phyloP scores from a whole-genome alignment of 139 green algal genomes.

The Yamagishiella unicocca region DNA sequence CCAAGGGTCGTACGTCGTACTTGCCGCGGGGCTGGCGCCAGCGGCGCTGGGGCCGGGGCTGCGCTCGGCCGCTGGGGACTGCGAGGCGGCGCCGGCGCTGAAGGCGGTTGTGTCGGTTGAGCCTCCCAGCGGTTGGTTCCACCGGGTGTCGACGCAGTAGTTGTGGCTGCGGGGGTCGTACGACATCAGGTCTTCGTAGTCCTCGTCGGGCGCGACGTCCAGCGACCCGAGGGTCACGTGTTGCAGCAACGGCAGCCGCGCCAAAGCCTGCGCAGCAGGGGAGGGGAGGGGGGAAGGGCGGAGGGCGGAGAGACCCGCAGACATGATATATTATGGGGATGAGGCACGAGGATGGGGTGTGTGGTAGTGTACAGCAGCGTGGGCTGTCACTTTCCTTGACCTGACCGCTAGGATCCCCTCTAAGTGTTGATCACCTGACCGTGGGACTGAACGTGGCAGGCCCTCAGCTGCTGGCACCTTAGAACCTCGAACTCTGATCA shows the following conservation, averaged over 20 bases:
- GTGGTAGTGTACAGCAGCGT: too few species aligned
- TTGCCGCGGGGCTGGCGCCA: neutral
- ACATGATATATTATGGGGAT: too few species aligned
- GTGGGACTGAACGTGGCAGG: too few species aligned
- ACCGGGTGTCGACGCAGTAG: neutral
- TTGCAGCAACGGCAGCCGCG: slow-evolving; percentile 31
- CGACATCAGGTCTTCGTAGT: slow-evolving; percentile 20
- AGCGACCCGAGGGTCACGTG: slow-evolving; percentile 24
- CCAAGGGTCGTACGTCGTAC: neutral
- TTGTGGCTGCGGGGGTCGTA: neutral
- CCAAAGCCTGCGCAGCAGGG: neutral
- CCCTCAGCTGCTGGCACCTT: too few species aligned
- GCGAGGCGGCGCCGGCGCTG: neutral
- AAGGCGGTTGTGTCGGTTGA: too few species aligned
- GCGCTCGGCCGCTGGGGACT: neutral
- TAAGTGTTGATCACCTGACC: too few species aligned
- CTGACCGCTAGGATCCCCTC: too few species aligned
- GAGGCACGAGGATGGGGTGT: too few species aligned
- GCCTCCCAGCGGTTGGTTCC: neutral
- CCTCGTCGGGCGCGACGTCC: slow-evolving; percentile 18
- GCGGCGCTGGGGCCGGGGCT: neutral
- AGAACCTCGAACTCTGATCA: too few species aligned
- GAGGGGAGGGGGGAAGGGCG: too few species aligned
- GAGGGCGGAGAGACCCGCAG: too few species aligned
- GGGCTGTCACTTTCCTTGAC: too few species aligned